Evolutionary conservation across 352 stramenopile genomes (phyloP).

Genomic region (Aphanomyces cochlioides): DNA sequence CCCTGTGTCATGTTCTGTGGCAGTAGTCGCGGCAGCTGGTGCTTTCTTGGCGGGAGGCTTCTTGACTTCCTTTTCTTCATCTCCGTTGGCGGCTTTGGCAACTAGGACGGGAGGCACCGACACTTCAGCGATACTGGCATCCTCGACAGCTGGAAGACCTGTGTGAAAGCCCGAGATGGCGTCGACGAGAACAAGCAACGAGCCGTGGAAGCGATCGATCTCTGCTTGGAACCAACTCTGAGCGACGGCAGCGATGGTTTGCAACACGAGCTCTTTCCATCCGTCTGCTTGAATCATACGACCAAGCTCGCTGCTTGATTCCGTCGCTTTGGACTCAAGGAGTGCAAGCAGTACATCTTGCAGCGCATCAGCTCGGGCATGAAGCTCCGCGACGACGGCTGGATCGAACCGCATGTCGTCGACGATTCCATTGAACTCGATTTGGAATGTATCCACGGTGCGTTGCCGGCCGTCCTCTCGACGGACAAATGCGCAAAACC

Average conservation of each 20-base stretch:
- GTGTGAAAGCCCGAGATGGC: constrained; percentile 38
- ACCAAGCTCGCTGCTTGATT: constrained; percentile 50
- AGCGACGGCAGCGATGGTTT: constrained; percentile 43
- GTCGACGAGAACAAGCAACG: constrained; percentile 54
- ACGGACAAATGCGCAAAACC: constrained; percentile 56
- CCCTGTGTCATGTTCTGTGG: constrained; percentile 30
- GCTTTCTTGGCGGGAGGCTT: constrained; percentile 35
- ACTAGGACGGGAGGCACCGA: background rate
- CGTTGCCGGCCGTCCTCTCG: constrained; percentile 65
- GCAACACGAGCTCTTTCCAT: constrained; percentile 57
- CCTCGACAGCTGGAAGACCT: background rate
- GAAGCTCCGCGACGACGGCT: constrained; percentile 71
- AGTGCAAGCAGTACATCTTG: constrained; percentile 56
- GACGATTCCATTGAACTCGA: constrained; percentile 69
- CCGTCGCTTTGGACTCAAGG: constrained; percentile 40
- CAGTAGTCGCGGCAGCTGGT: constrained; percentile 33
- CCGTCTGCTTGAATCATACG: constrained; percentile 40
- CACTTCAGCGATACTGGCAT: background rate
- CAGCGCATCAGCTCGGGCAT: constrained; percentile 65
- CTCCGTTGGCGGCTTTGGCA: background rate
- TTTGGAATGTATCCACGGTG: constrained; percentile 63
- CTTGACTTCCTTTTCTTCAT: constrained; percentile 4
- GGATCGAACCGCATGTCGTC: constrained; percentile 83
- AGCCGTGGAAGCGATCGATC: constrained; percentile 64
- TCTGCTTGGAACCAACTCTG: constrained; percentile 62